Evolutionary conservation across 202 grass and related monocot species (phyloP).

Genomic region (Setaria italica): DNA sequence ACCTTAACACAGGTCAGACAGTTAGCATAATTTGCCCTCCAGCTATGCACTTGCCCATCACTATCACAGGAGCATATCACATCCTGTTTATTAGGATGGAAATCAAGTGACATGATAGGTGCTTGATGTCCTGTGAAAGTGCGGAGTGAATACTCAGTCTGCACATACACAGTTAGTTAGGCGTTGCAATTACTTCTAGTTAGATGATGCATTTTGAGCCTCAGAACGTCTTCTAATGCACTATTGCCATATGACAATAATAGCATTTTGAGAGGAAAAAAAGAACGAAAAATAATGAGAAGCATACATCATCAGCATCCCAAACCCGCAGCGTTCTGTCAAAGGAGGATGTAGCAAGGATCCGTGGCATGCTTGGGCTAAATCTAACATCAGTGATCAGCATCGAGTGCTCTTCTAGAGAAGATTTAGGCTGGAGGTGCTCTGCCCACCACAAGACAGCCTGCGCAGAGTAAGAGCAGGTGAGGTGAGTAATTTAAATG

Average conservation of each 20-base stretch:
- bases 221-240: conserved; percentile 12
- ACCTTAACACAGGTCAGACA: conserved; percentile 62
- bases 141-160: conserved; percentile 93
- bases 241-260: background rate
- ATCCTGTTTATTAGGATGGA: conserved; percentile 91
- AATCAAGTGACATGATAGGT: conserved; percentile 86
- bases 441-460: conserved; percentile 85
- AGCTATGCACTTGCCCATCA: conserved; percentile 80
- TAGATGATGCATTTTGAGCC: background rate
- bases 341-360: conserved; percentile 92
- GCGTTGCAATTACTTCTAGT: conserved; percentile 39
- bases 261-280: background rate
- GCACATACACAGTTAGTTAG: conserved; percentile 50
- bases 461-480: conserved; percentile 42
- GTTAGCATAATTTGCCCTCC: conserved; percentile 92
- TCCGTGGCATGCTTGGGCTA: conserved; percentile 84
- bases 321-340: conserved; percentile 95
- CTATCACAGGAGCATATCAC: conserved; percentile 88
- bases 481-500: background rate
- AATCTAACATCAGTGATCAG: conserved; percentile 96
- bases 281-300: background rate
- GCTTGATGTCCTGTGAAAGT: conserved; percentile 92
- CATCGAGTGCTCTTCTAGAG: conserved; percentile 80
- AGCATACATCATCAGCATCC: conserved; percentile 92
- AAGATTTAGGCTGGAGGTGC: conserved; percentile 70